Evolutionary conservation across 441 rosid genomes (phyloP).

Genomic region (Kokia cookei): DNA sequence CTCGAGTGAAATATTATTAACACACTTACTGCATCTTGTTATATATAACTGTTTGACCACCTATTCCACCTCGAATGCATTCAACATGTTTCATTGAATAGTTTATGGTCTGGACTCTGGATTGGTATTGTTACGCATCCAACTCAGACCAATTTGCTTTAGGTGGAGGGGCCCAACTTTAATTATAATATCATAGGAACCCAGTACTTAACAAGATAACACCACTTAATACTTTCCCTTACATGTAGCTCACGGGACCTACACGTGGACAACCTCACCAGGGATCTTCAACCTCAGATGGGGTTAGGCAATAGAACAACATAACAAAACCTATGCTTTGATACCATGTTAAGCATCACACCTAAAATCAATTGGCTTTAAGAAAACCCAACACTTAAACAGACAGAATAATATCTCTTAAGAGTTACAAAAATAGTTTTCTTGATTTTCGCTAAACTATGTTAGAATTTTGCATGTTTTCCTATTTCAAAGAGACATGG

Average conservation of each 20-base stretch:
- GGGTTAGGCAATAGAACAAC: background rate
- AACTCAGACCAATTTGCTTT: background rate
- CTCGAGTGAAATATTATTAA: background rate
- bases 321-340: background rate
- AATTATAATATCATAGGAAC: background rate
- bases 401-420: background rate
- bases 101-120: background rate
- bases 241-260: background rate
- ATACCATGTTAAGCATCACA: background rate
- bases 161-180: background rate
- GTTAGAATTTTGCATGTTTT: background rate
- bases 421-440: background rate
- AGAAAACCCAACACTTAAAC: background rate
- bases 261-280: background rate
- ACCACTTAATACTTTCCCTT: background rate
- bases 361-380: background rate
- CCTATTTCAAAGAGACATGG: background rate
- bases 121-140: background rate
- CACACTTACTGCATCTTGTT: background rate
- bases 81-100: background rate
- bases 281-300: background rate
- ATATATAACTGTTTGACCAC: background rate
- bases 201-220: background rate
- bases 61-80: background rate
- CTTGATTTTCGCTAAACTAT: background rate